These are phyloP conservation scores for Oryza longistaminata DNA, from an alignment of 176 grass and related monocot genomes.

Conservation along the genomic window DNA sequence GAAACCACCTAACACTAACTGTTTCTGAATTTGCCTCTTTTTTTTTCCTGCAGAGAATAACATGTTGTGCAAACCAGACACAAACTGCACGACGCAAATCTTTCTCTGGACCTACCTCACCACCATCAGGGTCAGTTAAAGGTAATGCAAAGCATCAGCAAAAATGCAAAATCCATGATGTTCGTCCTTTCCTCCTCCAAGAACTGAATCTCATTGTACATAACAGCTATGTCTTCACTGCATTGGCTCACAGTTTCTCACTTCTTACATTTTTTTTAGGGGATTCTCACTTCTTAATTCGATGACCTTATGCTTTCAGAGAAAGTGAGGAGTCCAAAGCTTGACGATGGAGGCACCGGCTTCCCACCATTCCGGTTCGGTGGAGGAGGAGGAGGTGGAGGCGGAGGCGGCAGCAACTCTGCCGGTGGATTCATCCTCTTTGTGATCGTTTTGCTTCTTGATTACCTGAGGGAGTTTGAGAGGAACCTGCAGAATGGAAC, in stretches of 20 bases:
- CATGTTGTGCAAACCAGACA: constrained; percentile 62
- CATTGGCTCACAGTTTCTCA: neutral
- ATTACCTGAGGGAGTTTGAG: constrained; percentile 54
- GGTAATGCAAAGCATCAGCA: constrained; percentile 35
- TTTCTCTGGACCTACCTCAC: constrained; percentile 47
- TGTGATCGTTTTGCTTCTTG: constrained; percentile 50
- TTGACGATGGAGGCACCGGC: constrained; percentile 48
- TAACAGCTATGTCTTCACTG: neutral
- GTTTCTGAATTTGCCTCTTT: neutral
- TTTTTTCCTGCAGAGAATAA: constrained; percentile 42
- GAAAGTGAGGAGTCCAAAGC: constrained; percentile 44
- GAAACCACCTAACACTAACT: neutral
- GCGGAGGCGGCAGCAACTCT: constrained; percentile 41
- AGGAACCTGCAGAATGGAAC: constrained; percentile 48
- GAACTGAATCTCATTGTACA: neutral
- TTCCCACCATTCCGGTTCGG: constrained; percentile 55
- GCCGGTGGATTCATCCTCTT: constrained; percentile 56
- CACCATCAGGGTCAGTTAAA: constrained; percentile 58
- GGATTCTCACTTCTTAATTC: neutral
- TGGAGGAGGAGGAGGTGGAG: constrained; percentile 20
- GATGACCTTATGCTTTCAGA: constrained; percentile 10
- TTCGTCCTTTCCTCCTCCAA: neutral
- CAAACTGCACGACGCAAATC: constrained; percentile 50
- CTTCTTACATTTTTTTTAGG: neutral
- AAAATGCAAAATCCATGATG: neutral